Evolutionary conservation across 306 rosid genomes (phyloP).

Genomic region (Styphnolobium japonicum): DNA sequence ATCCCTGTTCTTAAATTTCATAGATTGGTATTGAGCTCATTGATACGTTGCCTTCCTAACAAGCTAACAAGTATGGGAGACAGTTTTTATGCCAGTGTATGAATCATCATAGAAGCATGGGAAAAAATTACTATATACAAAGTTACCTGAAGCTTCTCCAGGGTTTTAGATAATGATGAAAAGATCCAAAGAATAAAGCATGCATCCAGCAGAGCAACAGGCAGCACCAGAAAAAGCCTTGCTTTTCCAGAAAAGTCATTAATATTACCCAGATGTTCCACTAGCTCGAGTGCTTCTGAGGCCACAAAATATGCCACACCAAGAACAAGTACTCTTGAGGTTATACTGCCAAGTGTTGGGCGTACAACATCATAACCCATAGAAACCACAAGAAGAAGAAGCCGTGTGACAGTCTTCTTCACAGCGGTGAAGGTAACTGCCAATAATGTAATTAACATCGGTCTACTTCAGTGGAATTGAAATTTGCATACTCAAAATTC

Average conservation of each 20-base stretch:
- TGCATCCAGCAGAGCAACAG: slow-evolving; percentile 72
- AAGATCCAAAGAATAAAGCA: slow-evolving; percentile 76
- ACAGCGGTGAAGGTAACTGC: slow-evolving; percentile 63
- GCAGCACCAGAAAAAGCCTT: slow-evolving; percentile 64
- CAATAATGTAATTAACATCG: slow-evolving; percentile 69
- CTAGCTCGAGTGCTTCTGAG: slow-evolving; percentile 76
- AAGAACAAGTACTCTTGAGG: slow-evolving; percentile 55
- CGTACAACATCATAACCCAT: slow-evolving; percentile 73
- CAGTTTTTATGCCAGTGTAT: not conserved
- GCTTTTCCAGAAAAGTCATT: slow-evolving; percentile 70
- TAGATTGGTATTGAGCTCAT: not conserved
- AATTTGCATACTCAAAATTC: slow-evolving; percentile 72
- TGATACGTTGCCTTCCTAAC: not conserved
- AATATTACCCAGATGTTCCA: slow-evolving; percentile 74
- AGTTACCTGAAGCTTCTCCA: slow-evolving; percentile 81
- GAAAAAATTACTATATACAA: slow-evolving; percentile 6
- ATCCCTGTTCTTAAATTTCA: not conserved
- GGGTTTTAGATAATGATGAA: slow-evolving; percentile 66
- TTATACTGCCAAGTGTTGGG: slow-evolving; percentile 66
- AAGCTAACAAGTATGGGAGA: not conserved
- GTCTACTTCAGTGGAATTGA: slow-evolving; percentile 68
- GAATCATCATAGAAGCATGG: slow-evolving; percentile 6
- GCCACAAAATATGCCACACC: slow-evolving; percentile 61
- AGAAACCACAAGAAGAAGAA: slow-evolving; percentile 70
- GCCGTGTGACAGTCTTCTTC: slow-evolving; percentile 68